Base-by-base conservation (phyloP, 345 rosid genomes). In the Noccaea bulbosa region DNA sequence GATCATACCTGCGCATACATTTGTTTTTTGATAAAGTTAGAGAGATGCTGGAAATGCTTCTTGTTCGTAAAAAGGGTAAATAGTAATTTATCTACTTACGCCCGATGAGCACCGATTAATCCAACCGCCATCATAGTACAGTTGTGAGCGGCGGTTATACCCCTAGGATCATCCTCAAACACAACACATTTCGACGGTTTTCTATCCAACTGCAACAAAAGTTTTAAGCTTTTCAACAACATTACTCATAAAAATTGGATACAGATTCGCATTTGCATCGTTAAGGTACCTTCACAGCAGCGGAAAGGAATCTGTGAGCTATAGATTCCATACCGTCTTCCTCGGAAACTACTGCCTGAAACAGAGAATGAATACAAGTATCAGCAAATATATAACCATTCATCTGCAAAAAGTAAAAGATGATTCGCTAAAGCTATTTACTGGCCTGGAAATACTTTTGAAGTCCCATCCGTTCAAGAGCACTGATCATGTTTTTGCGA, bases 51-150 rank as follows among this genome's bases (percentile, higher is more conserved):
- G 0, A 45, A 12, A 53, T 61, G 27, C 16, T 38, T 73, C 9
- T 44, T 17, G 51, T 44, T 53, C 20, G 53, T 3, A 35, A 32
- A 41, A 32, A 38, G 15, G 0, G 3, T 5, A 4, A 57, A 27
- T 45, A 37, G 63, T 10, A 43, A 43, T 6, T 32, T 39, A 1
- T 40, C 40, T 57, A 81, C 94, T 37, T 67, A 91, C 98, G 98
- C 98, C 0, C 90, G 91, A 73, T 88, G 96, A 65, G 92, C 59
- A 4, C 98, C 98, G 47, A 93, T 93, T 48, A 93, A 54, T 58
- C 87, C 98, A 40, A 93, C 79, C 4, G 97, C 97, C 98, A 93
- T 93, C 98, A 93, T 91, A 5, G 97, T 93, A 74, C 98, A 93
- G 75, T 91, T 91, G 78, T 93, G 98, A 70, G 98, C 96, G 0